Base-by-base conservation (phyloP, 352 stramenopile genomes). In the Paralagenidium karlingii region DNA sequence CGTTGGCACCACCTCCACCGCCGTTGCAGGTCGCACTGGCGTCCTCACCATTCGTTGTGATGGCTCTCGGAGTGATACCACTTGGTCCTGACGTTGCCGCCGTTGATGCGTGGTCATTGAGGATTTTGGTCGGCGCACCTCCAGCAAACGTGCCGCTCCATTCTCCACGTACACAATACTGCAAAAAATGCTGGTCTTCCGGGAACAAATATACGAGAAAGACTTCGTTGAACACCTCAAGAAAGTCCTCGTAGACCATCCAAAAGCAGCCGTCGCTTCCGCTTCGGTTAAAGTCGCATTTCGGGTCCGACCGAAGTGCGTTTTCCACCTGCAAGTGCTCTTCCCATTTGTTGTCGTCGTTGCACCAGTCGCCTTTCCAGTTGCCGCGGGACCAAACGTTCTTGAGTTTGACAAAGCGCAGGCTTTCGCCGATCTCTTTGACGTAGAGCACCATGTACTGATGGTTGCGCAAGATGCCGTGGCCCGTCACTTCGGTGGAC, bases 291-390 rank as follows among this genome's bases (percentile, higher is more conserved):
- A 86, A 86, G 33, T 67, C 67, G 29, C 60, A 80, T 38, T 54
- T 43, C 2, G 63, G 47, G 40, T 89, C 69, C 27, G 61, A 61
- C 1, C 68, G 68, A 42, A 89, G 49, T 9, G 63, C 55, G 19
- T 79, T 52, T 42, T 86, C 75, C 8, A 85, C 61, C 31, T 89
- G 71, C 24, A 77, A 46, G 45, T 89, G 56, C 25, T 89, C 75
- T 45, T 89, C 75, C 75, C 75, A 89, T 48, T 86, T 86, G 45
- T 60, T 82, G 48, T 85, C 71, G 44, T 84, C 71, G 40, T 84
- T 82, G 15, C 61, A 78, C 75, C 75, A 89, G 46, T 86, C 75
- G 38, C 75, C 75, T 24, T 81, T 81, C 75, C 71, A 89, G 57
- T 76, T 76, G 9, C 71, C 75, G 7, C 68, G 60, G 0, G 65